These are phyloP conservation scores for Elsinoe arachidis DNA, from an alignment of 2,329 filamentous ascomycete genomes.

Conservation along the genomic window DNA sequence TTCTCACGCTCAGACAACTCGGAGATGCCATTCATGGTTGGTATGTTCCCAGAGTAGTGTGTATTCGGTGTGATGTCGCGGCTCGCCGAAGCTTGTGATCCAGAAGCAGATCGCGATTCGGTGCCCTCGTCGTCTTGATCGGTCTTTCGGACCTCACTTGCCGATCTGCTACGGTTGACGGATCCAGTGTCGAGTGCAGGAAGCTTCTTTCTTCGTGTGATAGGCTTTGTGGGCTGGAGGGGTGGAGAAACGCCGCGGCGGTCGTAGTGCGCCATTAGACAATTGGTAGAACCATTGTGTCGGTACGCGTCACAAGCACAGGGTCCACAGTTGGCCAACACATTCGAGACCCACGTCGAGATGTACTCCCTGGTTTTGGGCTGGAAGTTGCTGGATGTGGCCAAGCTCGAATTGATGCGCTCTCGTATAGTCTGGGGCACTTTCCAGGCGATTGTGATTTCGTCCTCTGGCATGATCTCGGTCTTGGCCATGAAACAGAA, in stretches of 20 bases:
- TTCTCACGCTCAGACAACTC: slow-evolving; percentile 55
- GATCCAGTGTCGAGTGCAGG: slow-evolving; percentile 41
- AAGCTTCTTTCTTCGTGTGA: slow-evolving; percentile 41
- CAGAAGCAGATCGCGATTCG: slow-evolving; percentile 50
- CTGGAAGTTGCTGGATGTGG: slow-evolving; percentile 10
- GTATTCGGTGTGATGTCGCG: slow-evolving; percentile 53
- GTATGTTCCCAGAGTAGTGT: slow-evolving; percentile 41
- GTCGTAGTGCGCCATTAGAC: slow-evolving; percentile 29
- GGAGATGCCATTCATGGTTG: slow-evolving; percentile 28
- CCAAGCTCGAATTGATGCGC: slow-evolving; percentile 10
- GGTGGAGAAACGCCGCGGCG: slow-evolving; percentile 19
- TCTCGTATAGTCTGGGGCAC: slow-evolving; percentile 16
- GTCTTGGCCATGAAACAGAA: slow-evolving; percentile 87
- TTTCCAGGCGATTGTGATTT: slow-evolving; percentile 54
- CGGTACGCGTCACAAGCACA: slow-evolving; percentile 52
- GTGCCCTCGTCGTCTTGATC: slow-evolving; percentile 48
- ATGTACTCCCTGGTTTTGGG: slow-evolving; percentile 40
- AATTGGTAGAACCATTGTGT: slow-evolving; percentile 34
- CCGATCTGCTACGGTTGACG: slow-evolving; percentile 50
- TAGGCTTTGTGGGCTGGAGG: slow-evolving; percentile 24
- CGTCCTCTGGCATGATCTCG: slow-evolving; percentile 62
- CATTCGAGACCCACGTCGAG: slow-evolving; percentile 56
- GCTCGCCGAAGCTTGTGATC: slow-evolving; percentile 49
- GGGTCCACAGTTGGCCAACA: slow-evolving; percentile 69
- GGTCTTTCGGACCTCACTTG: slow-evolving; percentile 47